Evolutionary conservation across 78 protist genomes (phyloP), one percentile per base, ranked within the genome.

Genomic region (Planoprotostelium fungivorum): DNA sequence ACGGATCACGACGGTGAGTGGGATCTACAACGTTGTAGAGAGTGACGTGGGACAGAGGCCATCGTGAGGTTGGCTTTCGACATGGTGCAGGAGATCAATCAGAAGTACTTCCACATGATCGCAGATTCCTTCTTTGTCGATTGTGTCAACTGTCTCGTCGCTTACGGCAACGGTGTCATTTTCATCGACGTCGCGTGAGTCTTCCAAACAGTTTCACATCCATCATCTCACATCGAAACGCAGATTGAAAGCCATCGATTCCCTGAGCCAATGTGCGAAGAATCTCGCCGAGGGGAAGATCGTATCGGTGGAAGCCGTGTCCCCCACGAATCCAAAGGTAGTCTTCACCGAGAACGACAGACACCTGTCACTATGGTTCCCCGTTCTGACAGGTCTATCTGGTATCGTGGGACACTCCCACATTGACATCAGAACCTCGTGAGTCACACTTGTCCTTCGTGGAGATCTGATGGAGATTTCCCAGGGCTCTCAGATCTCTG

Each of bases 71-170:
- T 94, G 35, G 98, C 98, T 16, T 96, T 95, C 88, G 96, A 92
- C 29, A 91, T 90, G 35, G 89, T 96, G 0, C 86, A 84, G 36
- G 85, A 84, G 35, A 84, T 97, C 29, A 87, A 89, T 63, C 36
- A 84, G n/a, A 51, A 90, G 28, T 88, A 93, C 92, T 63, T 90
- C 29, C 89, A 89, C 28, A 93, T 73, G 9, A n/a, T 95, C 34
- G 63, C 96, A 0, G 91, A 87, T 5, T 90, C 90, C 0, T 96
- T 96, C 85, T 96, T 98, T 36, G 90, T 93, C 9, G 98, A 98
- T 86, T 92, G 89, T 86, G 96, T 98, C 51, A 97, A 96, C 91
- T 95, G 98, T 93, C 90, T 97, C 29, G 36, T 91, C 0, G 89
- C 93, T 28, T 98, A 96, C 92, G 98, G 96, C 35, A 89, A 93